phyloP scores from a whole-genome alignment of 1,284 basidiomycete species.

The Neonothopanus nambi region DNA sequence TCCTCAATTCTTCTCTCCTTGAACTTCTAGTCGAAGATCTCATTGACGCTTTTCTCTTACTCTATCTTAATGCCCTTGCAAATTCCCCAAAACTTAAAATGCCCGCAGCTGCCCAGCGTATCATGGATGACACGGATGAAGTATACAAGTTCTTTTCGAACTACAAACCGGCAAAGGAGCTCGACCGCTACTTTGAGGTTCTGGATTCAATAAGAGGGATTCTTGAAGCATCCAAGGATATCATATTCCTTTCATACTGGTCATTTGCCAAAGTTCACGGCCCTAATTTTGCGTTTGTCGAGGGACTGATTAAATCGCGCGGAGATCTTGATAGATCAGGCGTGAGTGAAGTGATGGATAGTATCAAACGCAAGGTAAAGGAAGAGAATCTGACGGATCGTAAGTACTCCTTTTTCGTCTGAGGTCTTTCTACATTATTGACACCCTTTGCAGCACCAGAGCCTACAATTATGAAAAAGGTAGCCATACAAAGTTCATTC shows the following conservation, averaged over 20 bases:
- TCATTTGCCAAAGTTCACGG: constrained; percentile 96
- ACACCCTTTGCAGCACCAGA: constrained; percentile 56
- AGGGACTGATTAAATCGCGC: constrained; percentile 85
- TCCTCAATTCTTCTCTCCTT: constrained; percentile 89
- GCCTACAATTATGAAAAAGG: constrained; percentile 86
- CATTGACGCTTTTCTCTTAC: constrained; percentile 87
- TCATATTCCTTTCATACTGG: constrained; percentile 95
- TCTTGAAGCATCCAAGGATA: constrained; percentile 87
- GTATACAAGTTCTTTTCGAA: constrained; percentile 82
- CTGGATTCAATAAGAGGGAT: constrained; percentile 85
- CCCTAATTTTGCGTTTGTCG: constrained; percentile 90
- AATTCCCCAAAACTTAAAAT: constrained; percentile 88
- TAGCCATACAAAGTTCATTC: constrained; percentile 73
- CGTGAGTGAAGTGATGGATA: constrained; percentile 94
- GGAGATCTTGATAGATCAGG: constrained; percentile 89
- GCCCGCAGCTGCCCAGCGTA: constrained; percentile 79
- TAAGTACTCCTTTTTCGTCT: constrained; percentile 45
- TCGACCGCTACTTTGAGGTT: constrained; percentile 85
- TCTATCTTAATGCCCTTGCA: constrained; percentile 87
- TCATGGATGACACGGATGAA: constrained; percentile 80
- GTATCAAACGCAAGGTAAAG: constrained; percentile 87
- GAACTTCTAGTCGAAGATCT: constrained; percentile 94
- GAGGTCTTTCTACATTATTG: constrained; percentile 11
- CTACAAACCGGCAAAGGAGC: constrained; percentile 79
- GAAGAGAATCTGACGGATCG: constrained; percentile 85